Conservation (phyloP, 169 alveolate genomes). For the Plasmodium sp. region DNA sequence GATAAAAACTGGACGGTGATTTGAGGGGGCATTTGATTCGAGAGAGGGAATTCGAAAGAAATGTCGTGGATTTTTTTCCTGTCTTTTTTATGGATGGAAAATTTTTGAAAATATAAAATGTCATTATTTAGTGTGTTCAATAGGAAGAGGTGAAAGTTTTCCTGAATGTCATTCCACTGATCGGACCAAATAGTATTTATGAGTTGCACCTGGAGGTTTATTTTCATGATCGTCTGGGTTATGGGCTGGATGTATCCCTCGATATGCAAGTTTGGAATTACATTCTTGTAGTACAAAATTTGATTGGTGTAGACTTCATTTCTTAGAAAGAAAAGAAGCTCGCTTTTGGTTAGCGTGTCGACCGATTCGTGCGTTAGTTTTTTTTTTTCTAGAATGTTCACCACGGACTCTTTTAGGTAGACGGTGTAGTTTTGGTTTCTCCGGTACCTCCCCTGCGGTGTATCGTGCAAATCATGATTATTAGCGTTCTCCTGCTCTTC, state of each 20-base stretch:
- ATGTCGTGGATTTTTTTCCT: constrained; percentile 78
- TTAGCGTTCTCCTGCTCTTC: not conserved
- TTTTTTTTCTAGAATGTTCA: constrained; percentile 53
- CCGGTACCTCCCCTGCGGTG: not conserved
- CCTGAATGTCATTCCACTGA: constrained; percentile 66
- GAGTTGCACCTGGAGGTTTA: constrained; percentile 44
- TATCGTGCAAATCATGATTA: not conserved
- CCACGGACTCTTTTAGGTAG: constrained; percentile 57
- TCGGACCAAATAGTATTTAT: constrained; percentile 63
- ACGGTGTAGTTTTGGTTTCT: constrained; percentile 50
- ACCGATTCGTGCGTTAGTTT: constrained; percentile 46
- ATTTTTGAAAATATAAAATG: constrained; percentile 89
- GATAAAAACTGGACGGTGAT: constrained; percentile 58
- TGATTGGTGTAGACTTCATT: constrained; percentile 69
- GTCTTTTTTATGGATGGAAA: constrained; percentile 78
- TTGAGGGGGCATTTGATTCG: constrained; percentile 78
- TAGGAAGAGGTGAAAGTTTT: constrained; percentile 86
- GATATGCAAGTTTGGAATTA: constrained; percentile 46
- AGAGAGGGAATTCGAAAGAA: constrained; percentile 68
- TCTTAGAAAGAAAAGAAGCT: constrained; percentile 45
- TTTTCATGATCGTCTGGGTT: constrained; percentile 67
- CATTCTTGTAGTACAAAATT: constrained; percentile 43
- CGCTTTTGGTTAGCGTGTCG: constrained; percentile 33
- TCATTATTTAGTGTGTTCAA: constrained; percentile 91
- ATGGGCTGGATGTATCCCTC: constrained; percentile 70